phyloP scores from a whole-genome alignment of 2,329 filamentous ascomycete species.

The Didymella segeticola region DNA sequence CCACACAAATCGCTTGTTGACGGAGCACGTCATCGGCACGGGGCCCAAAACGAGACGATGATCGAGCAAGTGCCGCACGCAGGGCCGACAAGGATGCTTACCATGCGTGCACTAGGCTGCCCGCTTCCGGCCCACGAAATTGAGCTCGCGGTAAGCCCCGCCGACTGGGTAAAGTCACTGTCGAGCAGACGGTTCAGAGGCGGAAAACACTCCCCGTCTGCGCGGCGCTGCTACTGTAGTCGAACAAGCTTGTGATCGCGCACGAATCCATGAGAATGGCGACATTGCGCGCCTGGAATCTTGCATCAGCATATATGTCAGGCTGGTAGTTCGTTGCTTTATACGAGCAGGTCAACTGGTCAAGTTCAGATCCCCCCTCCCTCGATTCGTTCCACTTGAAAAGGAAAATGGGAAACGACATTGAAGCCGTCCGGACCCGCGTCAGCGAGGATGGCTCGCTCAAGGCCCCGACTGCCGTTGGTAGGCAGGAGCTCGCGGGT shows the following conservation, averaged over 20 bases:
- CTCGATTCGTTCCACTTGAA: neutral
- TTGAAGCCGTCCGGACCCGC: slow-evolving; percentile 27
- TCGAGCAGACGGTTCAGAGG: neutral
- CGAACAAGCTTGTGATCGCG: slow-evolving; percentile 24
- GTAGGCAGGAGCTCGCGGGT: slow-evolving; percentile 37
- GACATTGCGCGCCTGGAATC: slow-evolving; percentile 26
- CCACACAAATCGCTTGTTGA: neutral
- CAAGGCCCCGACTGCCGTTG: slow-evolving; percentile 32
- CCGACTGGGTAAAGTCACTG: slow-evolving; percentile 7
- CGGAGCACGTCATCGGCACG: slow-evolving; percentile 34
- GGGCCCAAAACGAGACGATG: slow-evolving; percentile 7
- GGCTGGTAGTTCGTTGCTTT: neutral
- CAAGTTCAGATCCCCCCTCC: neutral
- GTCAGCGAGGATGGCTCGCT: slow-evolving; percentile 37
- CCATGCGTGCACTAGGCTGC: slow-evolving; percentile 2
- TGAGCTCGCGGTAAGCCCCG: slow-evolving; percentile 11
- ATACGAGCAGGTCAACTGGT: slow-evolving; percentile 1
- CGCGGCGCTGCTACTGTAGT: slow-evolving; percentile 24
- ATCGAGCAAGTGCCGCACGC: slow-evolving; percentile 6
- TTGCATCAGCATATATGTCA: slow-evolving; percentile 10
- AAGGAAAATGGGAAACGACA: slow-evolving; percentile 32
- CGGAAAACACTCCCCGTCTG: slow-evolving; percentile 16
- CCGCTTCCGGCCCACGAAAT: slow-evolving; percentile 5
- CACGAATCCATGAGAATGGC: slow-evolving; percentile 25
- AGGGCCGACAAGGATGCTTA: slow-evolving; percentile 8